These are phyloP conservation scores for Eleusine indica DNA, from an alignment of 176 grass and related monocot species.

Conservation along the genomic window DNA sequence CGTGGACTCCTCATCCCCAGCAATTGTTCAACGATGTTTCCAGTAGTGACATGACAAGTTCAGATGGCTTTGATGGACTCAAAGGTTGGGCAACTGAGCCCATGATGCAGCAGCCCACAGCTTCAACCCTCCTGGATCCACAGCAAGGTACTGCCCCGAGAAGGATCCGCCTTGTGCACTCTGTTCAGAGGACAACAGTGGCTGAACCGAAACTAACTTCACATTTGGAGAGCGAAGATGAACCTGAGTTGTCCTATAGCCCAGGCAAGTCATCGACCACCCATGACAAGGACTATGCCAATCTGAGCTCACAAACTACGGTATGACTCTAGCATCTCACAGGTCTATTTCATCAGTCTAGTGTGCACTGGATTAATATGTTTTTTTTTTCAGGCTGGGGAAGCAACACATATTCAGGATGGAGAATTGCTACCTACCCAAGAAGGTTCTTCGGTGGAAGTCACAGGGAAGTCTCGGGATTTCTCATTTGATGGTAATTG, in stretches of 20 bases:
- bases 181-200: conserved; percentile 31
- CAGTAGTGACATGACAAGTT: conserved; percentile 22
- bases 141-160: conserved; percentile 42
- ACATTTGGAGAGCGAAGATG: conserved; percentile 27
- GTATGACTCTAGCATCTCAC: neutral
- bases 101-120: neutral
- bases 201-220: conserved; percentile 19
- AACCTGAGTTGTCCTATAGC: conserved; percentile 19
- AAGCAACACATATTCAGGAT: conserved; percentile 27
- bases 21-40: conserved; percentile 1
- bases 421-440: conserved; percentile 22
- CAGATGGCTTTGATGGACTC: conserved; percentile 33
- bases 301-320: conserved; percentile 11
- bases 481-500: conserved; percentile 33
- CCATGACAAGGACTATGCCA: neutral
- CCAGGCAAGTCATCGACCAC: conserved; percentile 17
- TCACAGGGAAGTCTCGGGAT: conserved; percentile 24
- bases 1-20: conserved; percentile 26
- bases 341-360: conserved; percentile 10
- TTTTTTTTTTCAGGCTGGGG: conserved; percentile 40
- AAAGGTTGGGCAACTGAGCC: conserved; percentile 16
- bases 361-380: conserved; percentile 20
- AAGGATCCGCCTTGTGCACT: conserved; percentile 44
- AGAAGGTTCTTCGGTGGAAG: conserved; percentile 19
- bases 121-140: neutral